Evolutionary conservation across 805 yeast species (phyloP), one percentile per base, ranked within the genome.

Genomic region (Lipomyces starkeyi): DNA sequence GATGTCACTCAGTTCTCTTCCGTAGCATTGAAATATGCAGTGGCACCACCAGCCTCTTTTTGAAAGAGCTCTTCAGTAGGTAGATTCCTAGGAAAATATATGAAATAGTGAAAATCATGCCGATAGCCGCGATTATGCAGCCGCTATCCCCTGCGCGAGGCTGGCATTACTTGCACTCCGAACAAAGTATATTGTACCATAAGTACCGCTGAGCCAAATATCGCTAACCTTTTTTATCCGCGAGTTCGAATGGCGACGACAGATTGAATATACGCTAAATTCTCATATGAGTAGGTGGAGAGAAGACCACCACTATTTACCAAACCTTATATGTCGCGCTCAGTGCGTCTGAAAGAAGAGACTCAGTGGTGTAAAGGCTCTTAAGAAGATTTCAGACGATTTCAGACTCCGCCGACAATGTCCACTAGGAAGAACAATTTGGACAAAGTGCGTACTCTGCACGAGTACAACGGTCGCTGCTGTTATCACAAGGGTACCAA

Each of bases 311-410:
- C 53, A 47, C 25, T 47, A 9, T 20, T 17, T 17, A 47, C 5
- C 22, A 47, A 20, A 47, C 53, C 17, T 47, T 47, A 47, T 47
- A 47, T 13, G 2, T 47, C 13, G 53, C 53, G 14, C 53, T 47
- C 25, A 47, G 53, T 17, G 53, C 53, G 14, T 47, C 53, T 47
- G 53, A 47, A 25, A 25, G 27, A 47, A 47, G 37, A 47, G 53
- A 47, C 14, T 47, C 53, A 20, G 25, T 47, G 8, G 1, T 47
- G 25, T 47, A 47, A 47, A 13, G 53, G 17, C 53, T 47, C 1
- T 47, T 47, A 8, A 47, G 25, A 47, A 47, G 14, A 8, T 47
- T 20, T 20, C 53, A 47, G 53, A 47, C 25, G 53, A 47, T 47
- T 47, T 47, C 1, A 47, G 53, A 47, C n/a, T n/a, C n/a, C 14